phyloP scores from a whole-genome alignment of 78 protist genomes.

The Isochrysis galbana region DNA sequence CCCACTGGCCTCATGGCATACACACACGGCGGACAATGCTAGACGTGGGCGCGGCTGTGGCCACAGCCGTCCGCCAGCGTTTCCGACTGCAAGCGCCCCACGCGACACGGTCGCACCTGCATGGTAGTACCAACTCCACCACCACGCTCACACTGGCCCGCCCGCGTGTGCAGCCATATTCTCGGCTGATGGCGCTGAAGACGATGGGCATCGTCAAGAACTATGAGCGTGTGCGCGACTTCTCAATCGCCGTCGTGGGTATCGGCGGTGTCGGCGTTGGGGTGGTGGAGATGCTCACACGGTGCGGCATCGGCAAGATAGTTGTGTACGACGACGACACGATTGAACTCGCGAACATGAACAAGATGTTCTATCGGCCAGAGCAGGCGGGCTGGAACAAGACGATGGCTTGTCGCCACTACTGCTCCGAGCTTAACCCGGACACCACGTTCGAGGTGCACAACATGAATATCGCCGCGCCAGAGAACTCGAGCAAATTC shows the following conservation, averaged over 20 bases:
- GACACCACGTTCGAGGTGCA: conserved; percentile 76
- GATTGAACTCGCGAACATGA: conserved; percentile 94
- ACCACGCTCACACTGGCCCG: neutral
- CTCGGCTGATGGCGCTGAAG: conserved; percentile 18
- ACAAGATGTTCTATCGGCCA: conserved; percentile 85
- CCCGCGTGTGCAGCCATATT: conserved; percentile 42
- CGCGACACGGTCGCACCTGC: too few species aligned
- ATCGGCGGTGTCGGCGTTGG: conserved; percentile 87
- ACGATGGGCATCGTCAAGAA: neutral
- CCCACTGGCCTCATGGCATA: too few species aligned
- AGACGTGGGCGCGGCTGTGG: too few species aligned
- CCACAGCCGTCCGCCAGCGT: too few species aligned
- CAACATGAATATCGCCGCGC: conserved; percentile 79
- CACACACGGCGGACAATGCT: too few species aligned
- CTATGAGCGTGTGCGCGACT: conserved; percentile 66
- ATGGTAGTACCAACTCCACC: too few species aligned
- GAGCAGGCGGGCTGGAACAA: conserved; percentile 84
- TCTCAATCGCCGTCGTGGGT: conserved; percentile 72
- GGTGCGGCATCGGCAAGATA: conserved; percentile 95
- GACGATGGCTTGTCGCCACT: neutral
- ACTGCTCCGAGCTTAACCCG: conserved; percentile 77
- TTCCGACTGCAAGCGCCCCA: too few species aligned
- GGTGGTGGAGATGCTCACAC: conserved; percentile 91
- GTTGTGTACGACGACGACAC: conserved; percentile 91
- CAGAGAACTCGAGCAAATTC: conserved; percentile 48